phyloP scores from a whole-genome alignment of 345 rosid species.

The Clarkia xantiana region DNA sequence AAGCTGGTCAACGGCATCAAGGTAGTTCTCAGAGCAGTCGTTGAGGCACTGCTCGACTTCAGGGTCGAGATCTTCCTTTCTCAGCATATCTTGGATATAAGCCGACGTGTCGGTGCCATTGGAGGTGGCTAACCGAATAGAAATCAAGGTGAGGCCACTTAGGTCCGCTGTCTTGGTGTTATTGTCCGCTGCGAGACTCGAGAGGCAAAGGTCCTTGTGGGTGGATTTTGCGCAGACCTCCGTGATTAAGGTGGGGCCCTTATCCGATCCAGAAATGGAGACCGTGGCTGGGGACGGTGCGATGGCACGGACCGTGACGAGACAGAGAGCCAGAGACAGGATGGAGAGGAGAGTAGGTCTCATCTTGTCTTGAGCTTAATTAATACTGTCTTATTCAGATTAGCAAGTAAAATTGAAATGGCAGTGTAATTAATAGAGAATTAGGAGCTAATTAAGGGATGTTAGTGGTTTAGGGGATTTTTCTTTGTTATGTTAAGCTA shows the following conservation, averaged over 20 bases:
- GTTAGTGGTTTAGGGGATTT: too few species aligned
- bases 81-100: conserved; percentile 19
- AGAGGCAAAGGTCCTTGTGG: conserved; percentile 30
- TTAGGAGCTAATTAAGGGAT: too few species aligned
- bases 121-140: conserved; percentile 27
- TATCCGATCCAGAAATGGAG: background rate
- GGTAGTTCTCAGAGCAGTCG: conserved; percentile 42
- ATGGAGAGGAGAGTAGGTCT: too few species aligned
- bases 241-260: conserved; percentile 5
- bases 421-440: too few species aligned
- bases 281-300: background rate
- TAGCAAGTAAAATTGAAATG: too few species aligned
- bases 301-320: background rate
- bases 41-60: conserved; percentile 33
- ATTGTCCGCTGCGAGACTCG: conserved; percentile 26
- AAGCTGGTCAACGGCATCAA: conserved; percentile 44
- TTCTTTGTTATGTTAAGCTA: too few species aligned
- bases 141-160: conserved; percentile 30
- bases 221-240: conserved; percentile 24
- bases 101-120: conserved; percentile 28
- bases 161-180: conserved; percentile 26
- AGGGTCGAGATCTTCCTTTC: conserved; percentile 21
- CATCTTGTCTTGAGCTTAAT: too few species aligned
- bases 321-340: background rate
- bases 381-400: too few species aligned